Evolutionary conservation across 805 yeast species (phyloP), one percentile per base, ranked within the genome.

Genomic region (Starmerella stellata): DNA sequence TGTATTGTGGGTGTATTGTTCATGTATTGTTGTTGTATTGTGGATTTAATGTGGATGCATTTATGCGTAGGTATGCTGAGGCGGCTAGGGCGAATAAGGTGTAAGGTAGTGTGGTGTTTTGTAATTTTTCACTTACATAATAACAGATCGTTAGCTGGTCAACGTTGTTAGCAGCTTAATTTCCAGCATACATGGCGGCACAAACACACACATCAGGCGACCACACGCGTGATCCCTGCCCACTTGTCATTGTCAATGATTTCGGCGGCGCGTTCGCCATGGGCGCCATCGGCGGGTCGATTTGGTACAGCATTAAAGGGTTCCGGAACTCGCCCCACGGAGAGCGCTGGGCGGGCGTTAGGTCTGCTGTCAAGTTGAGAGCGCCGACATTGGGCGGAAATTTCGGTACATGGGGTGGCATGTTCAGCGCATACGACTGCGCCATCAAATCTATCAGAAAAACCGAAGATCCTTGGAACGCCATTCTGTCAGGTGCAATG

Each of bases 341-440:
- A 44, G 98, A 90, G 63, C 74, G 98, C 64, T 69, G 93, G 53
- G 61, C 72, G 43, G 96, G 98, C 40, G 80, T 94, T 17, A 57
- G 87, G 39, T 67, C 80, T 31, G 95, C 96, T 30, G 78, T 90
- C 51, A 82, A 82, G 57, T 81, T 95, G 38, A 72, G 98, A 60
- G 96, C 95, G 2, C 99, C 99, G 30, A 95, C 87, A 36, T 83
- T 87, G 39, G 98, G 98, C 49, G 98, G 98, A 56, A 90, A 90
- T 62, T 87, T 90, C 55, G 98, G 98, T 65, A 93, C 81, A 30
- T 90, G 98, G 98, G 98, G 98, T 68, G 98, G 98, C 44, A 66
- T 90, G 52, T 90, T 90, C 58, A 82, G 95, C 25, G 78, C 92
- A 13, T 90, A 75, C 56, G 98, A 90, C 62, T 90, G 98, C 68